Conservation (phyloP, 371 early-diverging fungal genomes). For the Parasitella parasitica region DNA sequence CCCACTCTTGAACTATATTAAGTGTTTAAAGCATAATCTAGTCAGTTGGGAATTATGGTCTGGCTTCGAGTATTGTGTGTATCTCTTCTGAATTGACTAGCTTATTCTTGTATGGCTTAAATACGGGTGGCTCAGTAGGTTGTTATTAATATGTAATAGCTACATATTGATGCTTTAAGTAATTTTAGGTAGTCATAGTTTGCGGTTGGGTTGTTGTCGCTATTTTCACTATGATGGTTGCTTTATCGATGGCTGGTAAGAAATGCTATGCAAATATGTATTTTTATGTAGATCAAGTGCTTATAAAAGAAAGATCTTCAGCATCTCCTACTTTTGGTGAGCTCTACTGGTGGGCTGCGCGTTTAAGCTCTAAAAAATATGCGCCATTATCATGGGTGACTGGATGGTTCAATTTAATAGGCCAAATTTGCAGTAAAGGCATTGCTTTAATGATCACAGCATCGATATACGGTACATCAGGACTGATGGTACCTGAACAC, state of each 20-base stretch:
- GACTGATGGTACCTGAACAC: conserved; percentile 41
- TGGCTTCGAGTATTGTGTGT: conserved; percentile 39
- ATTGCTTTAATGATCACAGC: conserved; percentile 51
- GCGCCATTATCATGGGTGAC: conserved; percentile 46
- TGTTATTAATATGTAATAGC: background rate
- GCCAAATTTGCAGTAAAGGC: conserved; percentile 50
- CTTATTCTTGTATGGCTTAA: conserved; percentile 36
- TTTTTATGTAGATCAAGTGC: background rate
- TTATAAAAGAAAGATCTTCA: conserved; percentile 58
- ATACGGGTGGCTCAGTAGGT: conserved; percentile 41
- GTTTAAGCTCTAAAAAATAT: conserved; percentile 26
- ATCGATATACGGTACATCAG: conserved; percentile 46
- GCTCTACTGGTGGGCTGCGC: conserved; percentile 67
- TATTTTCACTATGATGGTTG: conserved; percentile 56
- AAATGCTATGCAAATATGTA: background rate
- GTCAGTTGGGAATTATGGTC: conserved; percentile 42
- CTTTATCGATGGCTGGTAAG: conserved; percentile 60
- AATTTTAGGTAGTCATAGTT: conserved; percentile 26
- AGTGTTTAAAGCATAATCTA: background rate
- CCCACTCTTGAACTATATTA: background rate
- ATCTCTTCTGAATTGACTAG: conserved; percentile 43
- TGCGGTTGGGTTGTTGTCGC: conserved; percentile 63
- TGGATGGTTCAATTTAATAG: conserved; percentile 45
- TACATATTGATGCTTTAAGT: background rate
- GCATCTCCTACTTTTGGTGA: conserved; percentile 72